A percentile compares a stretch with the other conserved stretches of the same genome.
These are phyloP conservation scores for Pisolithus marmoratus DNA, from an alignment of 768 basidiomycete species.

Conservation along the genomic window DNA sequence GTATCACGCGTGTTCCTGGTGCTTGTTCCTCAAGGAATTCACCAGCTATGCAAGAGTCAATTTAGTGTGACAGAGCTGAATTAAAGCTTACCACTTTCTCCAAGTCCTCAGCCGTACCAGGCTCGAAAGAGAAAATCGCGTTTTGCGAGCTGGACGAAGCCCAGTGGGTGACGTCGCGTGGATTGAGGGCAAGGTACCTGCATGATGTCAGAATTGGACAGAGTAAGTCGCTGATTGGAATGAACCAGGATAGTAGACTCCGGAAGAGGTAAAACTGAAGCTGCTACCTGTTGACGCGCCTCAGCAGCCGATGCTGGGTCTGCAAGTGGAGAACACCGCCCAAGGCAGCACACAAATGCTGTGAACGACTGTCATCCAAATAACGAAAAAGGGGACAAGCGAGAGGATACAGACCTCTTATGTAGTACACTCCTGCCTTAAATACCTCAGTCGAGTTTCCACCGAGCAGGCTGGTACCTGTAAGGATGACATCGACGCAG, in stretches of 20 bases:
- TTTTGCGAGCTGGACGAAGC: conserved; percentile 38
- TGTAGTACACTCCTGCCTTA: too few relatives aligned
- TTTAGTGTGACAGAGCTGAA: too few relatives aligned
- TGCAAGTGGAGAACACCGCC: too few relatives aligned
- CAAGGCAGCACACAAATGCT: too few relatives aligned
- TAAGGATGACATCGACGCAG: too few relatives aligned
- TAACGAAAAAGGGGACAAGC: too few relatives aligned
- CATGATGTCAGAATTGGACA: too few relatives aligned
- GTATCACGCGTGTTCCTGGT: conserved; percentile 37
- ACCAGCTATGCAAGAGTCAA: conserved; percentile 20
- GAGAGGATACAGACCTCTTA: too few relatives aligned
- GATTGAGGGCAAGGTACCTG: conserved; percentile 24
- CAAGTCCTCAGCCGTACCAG: conserved; percentile 44
- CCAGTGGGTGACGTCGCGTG: conserved; percentile 42
- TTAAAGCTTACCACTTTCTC: conserved; percentile 32
- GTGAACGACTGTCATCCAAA: too few relatives aligned
- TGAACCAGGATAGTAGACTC: conserved; percentile 41
- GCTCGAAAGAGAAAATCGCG: conserved; percentile 45
- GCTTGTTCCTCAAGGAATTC: conserved; percentile 25
- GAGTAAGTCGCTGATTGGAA: not conserved
- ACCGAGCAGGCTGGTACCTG: too few relatives aligned
- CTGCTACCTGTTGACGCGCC: conserved; percentile 32
- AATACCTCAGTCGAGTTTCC: too few relatives aligned
- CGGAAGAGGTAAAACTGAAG: conserved; percentile 34
- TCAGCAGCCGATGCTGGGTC: not conserved